Evolutionary conservation across 2,329 filamentous ascomycete genomes (phyloP).

Genomic region (Lasiodiplodia sp.): DNA sequence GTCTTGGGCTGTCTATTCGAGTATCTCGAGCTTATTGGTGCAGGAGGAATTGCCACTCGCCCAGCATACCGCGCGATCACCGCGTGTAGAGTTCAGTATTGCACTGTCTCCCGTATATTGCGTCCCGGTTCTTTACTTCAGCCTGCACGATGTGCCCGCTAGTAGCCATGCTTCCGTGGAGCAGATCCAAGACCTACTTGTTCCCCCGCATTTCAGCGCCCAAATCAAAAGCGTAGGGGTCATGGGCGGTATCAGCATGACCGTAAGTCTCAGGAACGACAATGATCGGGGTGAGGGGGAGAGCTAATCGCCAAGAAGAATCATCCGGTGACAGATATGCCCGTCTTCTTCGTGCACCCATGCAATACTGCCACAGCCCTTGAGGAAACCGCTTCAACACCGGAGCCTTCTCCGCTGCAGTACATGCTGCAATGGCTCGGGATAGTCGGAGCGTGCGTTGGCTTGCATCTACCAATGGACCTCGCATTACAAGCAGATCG

Average conservation of each 20-base stretch:
- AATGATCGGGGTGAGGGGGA: not conserved
- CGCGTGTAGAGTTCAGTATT: constrained; percentile 47
- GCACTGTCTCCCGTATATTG: constrained; percentile 53
- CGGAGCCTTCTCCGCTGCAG: constrained; percentile 57
- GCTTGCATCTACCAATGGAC: constrained; percentile 71
- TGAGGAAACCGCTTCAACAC: constrained; percentile 55
- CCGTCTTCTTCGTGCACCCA: constrained; percentile 90
- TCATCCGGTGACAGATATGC: constrained; percentile 80
- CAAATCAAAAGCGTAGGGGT: constrained; percentile 47
- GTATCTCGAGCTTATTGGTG: not conserved
- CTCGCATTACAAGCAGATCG: constrained; percentile 24
- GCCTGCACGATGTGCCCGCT: constrained; percentile 32
- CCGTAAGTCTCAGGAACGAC: constrained; percentile 36
- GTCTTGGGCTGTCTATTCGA: constrained; percentile 1
- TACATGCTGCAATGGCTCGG: constrained; percentile 92
- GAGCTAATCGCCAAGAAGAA: constrained; percentile 59
- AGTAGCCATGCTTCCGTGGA: constrained; percentile 37
- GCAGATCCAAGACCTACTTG: constrained; percentile 46
- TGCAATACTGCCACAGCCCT: constrained; percentile 88
- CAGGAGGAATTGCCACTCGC: constrained; percentile 35
- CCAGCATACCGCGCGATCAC: not conserved
- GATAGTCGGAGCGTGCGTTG: constrained; percentile 81
- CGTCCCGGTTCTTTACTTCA: constrained; percentile 55
- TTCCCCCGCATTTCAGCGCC: constrained; percentile 42
- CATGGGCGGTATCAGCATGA: constrained; percentile 48